Conservation (phyloP, 2,329 filamentous ascomycete species). For the Exophiala sideris region DNA sequence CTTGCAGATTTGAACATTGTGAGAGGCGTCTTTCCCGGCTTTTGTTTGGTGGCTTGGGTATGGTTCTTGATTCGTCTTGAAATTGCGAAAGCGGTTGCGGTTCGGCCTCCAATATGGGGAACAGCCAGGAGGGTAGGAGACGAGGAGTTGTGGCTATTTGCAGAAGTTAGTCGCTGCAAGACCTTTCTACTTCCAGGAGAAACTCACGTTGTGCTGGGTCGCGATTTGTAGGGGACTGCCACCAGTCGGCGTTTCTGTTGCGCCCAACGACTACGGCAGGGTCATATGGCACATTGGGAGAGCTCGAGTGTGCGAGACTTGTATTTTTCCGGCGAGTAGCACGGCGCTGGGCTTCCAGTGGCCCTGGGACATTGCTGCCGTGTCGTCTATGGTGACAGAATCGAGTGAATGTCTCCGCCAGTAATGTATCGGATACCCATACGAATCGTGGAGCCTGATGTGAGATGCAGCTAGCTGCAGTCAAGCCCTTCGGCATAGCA, state of each 20-base stretch:
- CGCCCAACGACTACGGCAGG: conserved; percentile 40
- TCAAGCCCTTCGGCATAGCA: conserved; percentile 26
- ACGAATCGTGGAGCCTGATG: conserved; percentile 25
- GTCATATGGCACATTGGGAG: conserved; percentile 34
- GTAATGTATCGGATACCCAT: conserved; percentile 47
- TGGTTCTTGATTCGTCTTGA: background rate
- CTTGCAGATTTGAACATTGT: conserved; percentile 11
- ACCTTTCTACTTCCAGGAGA: background rate
- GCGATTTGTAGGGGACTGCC: conserved; percentile 12
- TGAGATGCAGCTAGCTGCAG: conserved; percentile 22
- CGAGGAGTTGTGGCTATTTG: background rate
- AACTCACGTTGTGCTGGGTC: background rate
- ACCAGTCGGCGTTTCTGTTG: conserved; percentile 23
- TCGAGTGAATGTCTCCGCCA: conserved; percentile 48
- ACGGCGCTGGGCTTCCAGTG: conserved; percentile 58
- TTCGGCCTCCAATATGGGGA: background rate
- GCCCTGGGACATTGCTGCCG: conserved; percentile 61
- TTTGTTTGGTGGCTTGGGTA: background rate
- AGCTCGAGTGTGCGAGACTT: conserved; percentile 39
- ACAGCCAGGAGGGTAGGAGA: conserved; percentile 17
- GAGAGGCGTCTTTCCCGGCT: background rate
- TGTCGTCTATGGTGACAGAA: conserved; percentile 49
- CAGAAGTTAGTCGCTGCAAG: background rate
- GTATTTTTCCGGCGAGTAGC: conserved; percentile 56
- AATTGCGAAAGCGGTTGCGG: background rate